Evolutionary conservation across 176 grass and related monocot species (phyloP), one percentile per base, ranked within the genome.

Genomic region (Ensete ventricosum): DNA sequence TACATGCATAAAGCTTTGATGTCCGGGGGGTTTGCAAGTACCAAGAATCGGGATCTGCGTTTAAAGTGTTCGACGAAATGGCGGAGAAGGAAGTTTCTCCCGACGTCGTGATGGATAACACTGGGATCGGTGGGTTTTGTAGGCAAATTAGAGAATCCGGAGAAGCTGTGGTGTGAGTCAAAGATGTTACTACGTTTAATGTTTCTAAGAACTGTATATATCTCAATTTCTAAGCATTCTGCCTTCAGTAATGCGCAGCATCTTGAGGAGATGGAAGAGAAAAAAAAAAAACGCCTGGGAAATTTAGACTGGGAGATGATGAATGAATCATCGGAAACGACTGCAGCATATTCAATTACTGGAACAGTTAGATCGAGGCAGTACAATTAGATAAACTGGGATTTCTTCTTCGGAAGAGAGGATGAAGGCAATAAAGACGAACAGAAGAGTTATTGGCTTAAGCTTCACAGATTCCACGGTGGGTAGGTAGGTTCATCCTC

Each of bases 1-100:
- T 82, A 86, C 78, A 88, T 85, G 19, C 91, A 88, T 71, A 96
- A 84, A 81, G 81, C 80, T 8, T 48, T 96, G 81, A 80, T 91
- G 52, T 77, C 81, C 11, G 85, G 81, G 72, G 72, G 81, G n/a
- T 29, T 84, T 84, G 88, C 77, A 81, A 55, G 52, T 68, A 55
- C 0, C 73, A 73, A 55, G 88, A 91, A 58, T 72, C 91, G 50
- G 55, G 82, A 63, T 67, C 10, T 3, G 84, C 92, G 0, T 71
- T 72, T 6, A 25, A 63, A 21, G 17, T 96, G 67, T 91, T 96
- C 11, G 84, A 96, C 1, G 92, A 91, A 69, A 87, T 96, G 92
- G 24, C 57, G 20, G 74, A 34, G 25, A 91, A 68, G 53, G 92
- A 86, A 65, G 48, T 89, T 34, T 53, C 55, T 0, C 55, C 70